Percentiles rank a stretch among this genome's conserved stretches.
Conservation (phyloP, 2,329 filamentous ascomycete genomes). For the Cladophialophora yegresii region DNA sequence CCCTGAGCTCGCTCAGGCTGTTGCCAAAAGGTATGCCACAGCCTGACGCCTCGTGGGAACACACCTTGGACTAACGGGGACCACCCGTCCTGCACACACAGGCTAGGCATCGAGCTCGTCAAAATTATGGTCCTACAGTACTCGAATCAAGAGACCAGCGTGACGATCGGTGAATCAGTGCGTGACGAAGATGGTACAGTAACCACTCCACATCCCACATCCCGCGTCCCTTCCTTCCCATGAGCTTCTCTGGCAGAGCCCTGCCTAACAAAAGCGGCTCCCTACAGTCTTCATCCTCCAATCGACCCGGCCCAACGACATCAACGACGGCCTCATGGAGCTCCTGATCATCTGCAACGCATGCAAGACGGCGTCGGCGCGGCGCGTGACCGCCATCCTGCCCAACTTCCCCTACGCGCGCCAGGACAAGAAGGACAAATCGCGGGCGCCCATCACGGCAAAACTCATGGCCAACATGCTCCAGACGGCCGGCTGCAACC, state of each 20-base stretch:
- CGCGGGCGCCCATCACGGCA: constrained; percentile 91
- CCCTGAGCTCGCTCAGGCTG: constrained; percentile 68
- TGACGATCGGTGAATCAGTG: constrained; percentile 94
- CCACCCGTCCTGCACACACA: constrained; percentile 43
- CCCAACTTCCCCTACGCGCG: constrained; percentile 96
- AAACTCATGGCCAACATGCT: constrained; percentile 98
- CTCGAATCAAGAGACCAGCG: constrained; percentile 63
- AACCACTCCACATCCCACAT: constrained; percentile 21
- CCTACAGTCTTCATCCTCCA: constrained; percentile 84
- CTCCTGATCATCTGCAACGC: constrained; percentile 97
- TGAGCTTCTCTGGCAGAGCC: no score
- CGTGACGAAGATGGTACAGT: constrained; percentile 86
- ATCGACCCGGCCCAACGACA: constrained; percentile 81
- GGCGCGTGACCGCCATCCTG: constrained; percentile 91
- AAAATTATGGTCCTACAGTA: constrained; percentile 70
- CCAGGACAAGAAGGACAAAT: constrained; percentile 97
- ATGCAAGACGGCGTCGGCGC: constrained; percentile 80
- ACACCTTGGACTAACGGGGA: constrained; percentile 5
- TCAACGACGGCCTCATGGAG: constrained; percentile 98
- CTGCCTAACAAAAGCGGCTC: not conserved
- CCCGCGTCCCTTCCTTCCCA: constrained; percentile 12
- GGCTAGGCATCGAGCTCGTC: constrained; percentile 66
- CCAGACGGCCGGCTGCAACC: constrained; percentile 88
- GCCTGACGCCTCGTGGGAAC: not conserved
- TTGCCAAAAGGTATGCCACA: constrained; percentile 62